Conservation (phyloP, 2,329 filamentous ascomycete genomes). For the Calonectria leucothoes region DNA sequence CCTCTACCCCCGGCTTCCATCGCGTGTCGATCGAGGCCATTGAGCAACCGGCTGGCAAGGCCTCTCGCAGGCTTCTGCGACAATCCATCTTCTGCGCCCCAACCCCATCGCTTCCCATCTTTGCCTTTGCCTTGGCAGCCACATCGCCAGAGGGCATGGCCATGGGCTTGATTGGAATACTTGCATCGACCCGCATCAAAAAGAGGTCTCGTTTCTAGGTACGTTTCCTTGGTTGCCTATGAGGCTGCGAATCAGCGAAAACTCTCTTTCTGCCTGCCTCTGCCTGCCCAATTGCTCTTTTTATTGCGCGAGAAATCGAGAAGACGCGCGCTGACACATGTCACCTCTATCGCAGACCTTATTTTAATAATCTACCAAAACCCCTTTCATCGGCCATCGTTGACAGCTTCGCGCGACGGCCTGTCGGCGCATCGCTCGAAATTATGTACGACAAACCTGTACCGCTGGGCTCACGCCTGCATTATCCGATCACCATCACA, state of each 20-base stretch:
- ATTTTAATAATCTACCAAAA: constrained; percentile 14
- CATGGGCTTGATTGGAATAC: constrained; percentile 49
- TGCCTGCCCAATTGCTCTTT: constrained; percentile 9
- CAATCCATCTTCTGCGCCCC: neutral
- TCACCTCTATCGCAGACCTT: constrained; percentile 11
- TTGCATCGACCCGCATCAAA: constrained; percentile 45
- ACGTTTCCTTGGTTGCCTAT: constrained; percentile 27
- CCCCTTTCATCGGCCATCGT: neutral
- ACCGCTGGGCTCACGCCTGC: constrained; percentile 72
- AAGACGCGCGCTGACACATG: constrained; percentile 24
- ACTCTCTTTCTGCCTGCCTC: neutral
- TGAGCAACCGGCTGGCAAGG: neutral
- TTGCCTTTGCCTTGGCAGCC: constrained; percentile 18
- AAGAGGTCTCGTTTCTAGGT: constrained; percentile 45
- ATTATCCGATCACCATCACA: constrained; percentile 94
- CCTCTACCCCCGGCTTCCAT: neutral
- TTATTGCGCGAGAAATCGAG: neutral
- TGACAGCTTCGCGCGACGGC: neutral
- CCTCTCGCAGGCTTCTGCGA: neutral
- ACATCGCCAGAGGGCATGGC: constrained; percentile 40
- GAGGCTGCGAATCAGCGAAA: neutral
- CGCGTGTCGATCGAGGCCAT: neutral
- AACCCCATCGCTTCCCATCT: neutral
- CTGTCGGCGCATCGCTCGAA: neutral
- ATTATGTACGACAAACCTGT: constrained; percentile 57